Conservation (phyloP, 1,139 yeast species). For the Nadsonia commutata region DNA sequence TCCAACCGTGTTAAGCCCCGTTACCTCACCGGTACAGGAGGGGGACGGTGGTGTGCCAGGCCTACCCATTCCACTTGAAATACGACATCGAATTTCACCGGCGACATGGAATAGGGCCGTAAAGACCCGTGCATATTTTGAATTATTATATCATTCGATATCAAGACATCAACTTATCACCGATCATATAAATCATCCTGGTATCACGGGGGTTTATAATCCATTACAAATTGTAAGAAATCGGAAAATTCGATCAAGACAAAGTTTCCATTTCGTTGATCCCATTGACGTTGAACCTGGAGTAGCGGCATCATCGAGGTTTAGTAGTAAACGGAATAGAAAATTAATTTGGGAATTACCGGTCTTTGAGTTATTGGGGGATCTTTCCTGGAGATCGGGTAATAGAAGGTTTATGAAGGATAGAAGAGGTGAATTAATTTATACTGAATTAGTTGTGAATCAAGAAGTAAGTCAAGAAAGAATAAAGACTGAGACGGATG, state of each 20-base stretch:
- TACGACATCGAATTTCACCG: not conserved
- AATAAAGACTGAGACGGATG: too few species aligned
- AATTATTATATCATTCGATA: not conserved
- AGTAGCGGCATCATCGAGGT: not conserved
- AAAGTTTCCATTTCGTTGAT: constrained; percentile 18
- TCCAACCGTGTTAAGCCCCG: too few species aligned
- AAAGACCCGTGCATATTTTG: not conserved
- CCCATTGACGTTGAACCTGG: constrained; percentile 14
- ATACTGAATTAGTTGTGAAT: too few species aligned
- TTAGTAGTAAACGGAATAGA: constrained; percentile 7
- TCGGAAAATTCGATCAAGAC: constrained; percentile 21
- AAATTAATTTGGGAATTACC: constrained; percentile 51
- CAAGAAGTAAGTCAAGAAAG: too few species aligned
- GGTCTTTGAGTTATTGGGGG: constrained; percentile 45
- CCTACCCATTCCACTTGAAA: too few species aligned
- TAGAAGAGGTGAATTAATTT: constrained; percentile 46
- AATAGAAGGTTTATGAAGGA: constrained; percentile 48
- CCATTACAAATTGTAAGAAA: constrained; percentile 72
- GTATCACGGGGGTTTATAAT: constrained; percentile 30
- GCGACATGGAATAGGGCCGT: not conserved
- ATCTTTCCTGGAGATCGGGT: constrained; percentile 48
- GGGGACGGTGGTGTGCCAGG: too few species aligned
- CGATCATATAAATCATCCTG: not conserved
- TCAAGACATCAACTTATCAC: not conserved
- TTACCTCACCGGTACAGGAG: too few species aligned